Evolutionary conservation across 2,329 filamentous ascomycete species (phyloP), one percentile per base, ranked within the genome.

Genomic region (Ceratocystis alfenasii): DNA sequence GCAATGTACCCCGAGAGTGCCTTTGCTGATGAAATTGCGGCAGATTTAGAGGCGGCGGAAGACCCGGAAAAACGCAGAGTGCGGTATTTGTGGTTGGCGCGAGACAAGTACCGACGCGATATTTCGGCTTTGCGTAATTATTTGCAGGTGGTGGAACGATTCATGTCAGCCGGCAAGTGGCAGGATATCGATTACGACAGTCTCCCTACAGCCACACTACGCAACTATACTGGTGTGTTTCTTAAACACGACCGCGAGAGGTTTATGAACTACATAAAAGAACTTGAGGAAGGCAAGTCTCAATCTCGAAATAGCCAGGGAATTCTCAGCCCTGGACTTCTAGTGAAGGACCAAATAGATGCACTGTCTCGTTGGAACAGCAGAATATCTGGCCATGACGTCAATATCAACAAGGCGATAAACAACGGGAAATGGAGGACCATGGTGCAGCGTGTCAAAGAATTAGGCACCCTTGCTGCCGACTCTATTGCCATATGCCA

Each of bases 161-260:
- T 81, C 41, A 74, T 85, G 65, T 74, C 78, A 0, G 75, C 76
- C 41, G 74, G 79, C 1, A 77, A 74, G 0, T 80, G 78, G 66
- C 70, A 72, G 5, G 73, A 78, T 17, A 85, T 86, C 75, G 75
- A 81, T 59, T 86, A 85, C 69, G 77, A 81, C n/a, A 77, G 76
- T 1, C n/a, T 57, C 25, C 10, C 15, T 5, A 22, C 28, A 17
- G 22, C 53, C 25, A 28, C 53, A 15, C 53, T 57, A 12, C 53
- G 28, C 1, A 57, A 57, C 6, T 30, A 57, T 8, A 28, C 12
- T 74, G 62, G 69, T 0, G 69, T 81, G 2, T 85, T 86, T 69
- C 68, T 57, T 17, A 7, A 30, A 5, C 5, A 57, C 5, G 53
- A 57, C 12, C 6, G 53, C 25, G 53, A 57, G 12, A 25, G 53